Evolutionary conservation across 2,329 filamentous ascomycete genomes (phyloP).

Genomic region (Hymenoscyphus fructigenus): DNA sequence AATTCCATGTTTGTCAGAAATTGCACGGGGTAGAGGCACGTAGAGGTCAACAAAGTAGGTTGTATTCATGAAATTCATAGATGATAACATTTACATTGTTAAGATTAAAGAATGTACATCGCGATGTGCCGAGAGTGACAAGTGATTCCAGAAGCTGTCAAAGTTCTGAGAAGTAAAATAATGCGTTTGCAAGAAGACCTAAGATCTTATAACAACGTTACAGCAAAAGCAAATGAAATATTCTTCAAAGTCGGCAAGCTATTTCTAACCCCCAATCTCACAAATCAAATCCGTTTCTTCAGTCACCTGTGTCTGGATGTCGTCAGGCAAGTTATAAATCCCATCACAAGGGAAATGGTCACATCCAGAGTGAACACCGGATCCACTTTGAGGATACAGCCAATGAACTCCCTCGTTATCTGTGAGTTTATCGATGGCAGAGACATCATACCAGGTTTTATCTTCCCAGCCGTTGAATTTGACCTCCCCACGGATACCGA

Average conservation of each 20-base stretch:
- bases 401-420: slow-evolving; percentile 8
- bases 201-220: neutral
- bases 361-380: slow-evolving; percentile 3
- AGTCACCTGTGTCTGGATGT: slow-evolving; percentile 9
- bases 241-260: neutral
- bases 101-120: neutral
- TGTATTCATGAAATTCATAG: neutral
- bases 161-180: neutral
- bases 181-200: neutral
- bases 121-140: neutral
- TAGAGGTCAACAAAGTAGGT: neutral
- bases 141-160: neutral
- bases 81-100: neutral
- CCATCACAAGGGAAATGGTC: slow-evolving; percentile 5
- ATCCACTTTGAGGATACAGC: slow-evolving; percentile 4
- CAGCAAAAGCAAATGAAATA: neutral
- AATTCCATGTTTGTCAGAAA: no score
- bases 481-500: slow-evolving; percentile 5
- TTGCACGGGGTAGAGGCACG: no score
- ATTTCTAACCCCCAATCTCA: slow-evolving; percentile 7
- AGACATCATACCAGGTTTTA: slow-evolving; percentile 10
- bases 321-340: neutral
- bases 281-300: slow-evolving; percentile 7
- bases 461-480: slow-evolving; percentile 8
- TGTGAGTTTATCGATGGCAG: neutral